These are phyloP conservation scores for Dionaea muscipula DNA, from an alignment of 179 eudicot genomes.

Conservation along the genomic window DNA sequence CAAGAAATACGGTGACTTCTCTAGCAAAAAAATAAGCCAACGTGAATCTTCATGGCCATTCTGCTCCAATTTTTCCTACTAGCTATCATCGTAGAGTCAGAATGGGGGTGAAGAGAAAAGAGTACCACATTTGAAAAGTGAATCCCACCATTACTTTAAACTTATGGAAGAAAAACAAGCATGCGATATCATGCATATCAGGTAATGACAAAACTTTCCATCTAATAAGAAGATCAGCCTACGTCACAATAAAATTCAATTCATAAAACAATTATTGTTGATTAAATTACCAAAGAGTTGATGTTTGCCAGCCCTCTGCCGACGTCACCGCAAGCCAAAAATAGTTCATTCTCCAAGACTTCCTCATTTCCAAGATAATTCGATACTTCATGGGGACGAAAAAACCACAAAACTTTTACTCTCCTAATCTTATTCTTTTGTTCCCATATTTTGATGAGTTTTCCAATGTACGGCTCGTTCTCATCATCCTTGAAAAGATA, in stretches of 20 bases:
- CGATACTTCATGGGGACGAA: constrained; percentile 47
- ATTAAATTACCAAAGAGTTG: constrained; percentile 47
- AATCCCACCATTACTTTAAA: no score
- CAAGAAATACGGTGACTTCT: no score
- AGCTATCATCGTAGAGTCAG: no score
- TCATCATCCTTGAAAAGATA: constrained; percentile 46
- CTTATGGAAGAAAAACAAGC: no score
- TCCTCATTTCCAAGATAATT: constrained; percentile 24
- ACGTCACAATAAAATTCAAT: neutral
- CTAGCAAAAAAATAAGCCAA: no score
- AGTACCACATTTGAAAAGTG: no score
- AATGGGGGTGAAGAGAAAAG: no score
- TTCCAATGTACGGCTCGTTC: constrained; percentile 52
- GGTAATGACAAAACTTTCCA: neutral
- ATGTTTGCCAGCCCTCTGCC: constrained; percentile 46
- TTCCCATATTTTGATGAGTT: constrained; percentile 57
- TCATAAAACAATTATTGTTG: neutral
- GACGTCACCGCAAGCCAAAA: constrained; percentile 55
- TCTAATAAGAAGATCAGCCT: no score
- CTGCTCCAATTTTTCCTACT: no score
- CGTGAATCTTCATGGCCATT: no score
- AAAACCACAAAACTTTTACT: constrained; percentile 71
- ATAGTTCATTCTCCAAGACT: constrained; percentile 39
- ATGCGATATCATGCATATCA: no score
- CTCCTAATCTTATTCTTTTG: constrained; percentile 21